phyloP scores from a whole-genome alignment of 2,329 filamentous ascomycete genomes.

The Hypoxylon sp. region DNA sequence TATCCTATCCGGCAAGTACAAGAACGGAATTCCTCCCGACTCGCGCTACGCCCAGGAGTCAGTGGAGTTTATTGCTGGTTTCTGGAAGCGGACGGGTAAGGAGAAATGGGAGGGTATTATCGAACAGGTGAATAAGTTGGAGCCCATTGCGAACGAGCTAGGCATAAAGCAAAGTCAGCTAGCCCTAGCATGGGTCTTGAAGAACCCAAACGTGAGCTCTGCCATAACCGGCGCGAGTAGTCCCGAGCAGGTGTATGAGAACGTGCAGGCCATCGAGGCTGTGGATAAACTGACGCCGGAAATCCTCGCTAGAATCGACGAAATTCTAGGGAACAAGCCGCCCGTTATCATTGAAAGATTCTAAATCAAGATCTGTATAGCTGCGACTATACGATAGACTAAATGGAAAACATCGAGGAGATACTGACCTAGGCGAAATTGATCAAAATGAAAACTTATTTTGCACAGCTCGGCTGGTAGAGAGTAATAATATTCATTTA shows the following conservation, averaged over 20 bases:
- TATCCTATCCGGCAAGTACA: slow-evolving; percentile 77
- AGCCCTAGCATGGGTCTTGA: slow-evolving; percentile 74
- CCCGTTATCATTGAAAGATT: slow-evolving; percentile 58
- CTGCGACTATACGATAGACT: background rate
- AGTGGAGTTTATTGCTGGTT: slow-evolving; percentile 69
- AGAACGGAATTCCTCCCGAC: slow-evolving; percentile 65
- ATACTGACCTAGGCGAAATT: background rate
- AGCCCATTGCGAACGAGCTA: slow-evolving; percentile 75
- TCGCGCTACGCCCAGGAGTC: slow-evolving; percentile 62
- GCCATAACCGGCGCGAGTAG: slow-evolving; percentile 73
- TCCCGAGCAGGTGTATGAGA: slow-evolving; percentile 72
- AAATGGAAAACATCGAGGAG: background rate
- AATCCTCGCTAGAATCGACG: slow-evolving; percentile 72
- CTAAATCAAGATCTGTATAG: slow-evolving; percentile 31
- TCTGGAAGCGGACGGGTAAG: slow-evolving; percentile 65
- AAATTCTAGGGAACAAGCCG: slow-evolving; percentile 71
- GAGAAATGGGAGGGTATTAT: slow-evolving; percentile 70
- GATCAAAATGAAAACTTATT: background rate
- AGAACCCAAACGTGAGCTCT: slow-evolving; percentile 72
- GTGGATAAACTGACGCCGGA: slow-evolving; percentile 71
- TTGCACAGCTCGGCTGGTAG: background rate
- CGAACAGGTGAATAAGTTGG: slow-evolving; percentile 70
- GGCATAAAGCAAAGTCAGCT: slow-evolving; percentile 70
- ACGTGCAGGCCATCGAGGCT: slow-evolving; percentile 66
- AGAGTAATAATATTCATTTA: slow-evolving; percentile 20